Conservation (phyloP, 179 eudicot species). For the Camellia oleifera region DNA sequence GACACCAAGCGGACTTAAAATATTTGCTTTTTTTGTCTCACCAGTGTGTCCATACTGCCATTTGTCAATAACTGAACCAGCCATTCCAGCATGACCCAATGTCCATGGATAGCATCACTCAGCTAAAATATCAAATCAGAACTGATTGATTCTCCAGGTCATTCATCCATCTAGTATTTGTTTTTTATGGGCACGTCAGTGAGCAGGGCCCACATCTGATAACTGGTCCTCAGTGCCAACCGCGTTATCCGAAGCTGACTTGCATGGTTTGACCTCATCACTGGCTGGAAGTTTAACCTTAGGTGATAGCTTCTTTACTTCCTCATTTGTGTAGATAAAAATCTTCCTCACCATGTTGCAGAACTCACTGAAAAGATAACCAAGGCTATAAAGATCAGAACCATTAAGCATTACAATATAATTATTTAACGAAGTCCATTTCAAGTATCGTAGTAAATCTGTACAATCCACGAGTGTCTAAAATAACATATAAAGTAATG, state of each 20-base stretch:
- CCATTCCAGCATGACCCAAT: constrained; percentile 10
- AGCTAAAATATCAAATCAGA: background rate
- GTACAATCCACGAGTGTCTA: background rate
- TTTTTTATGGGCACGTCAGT: constrained; percentile 20
- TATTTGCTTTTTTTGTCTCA: background rate
- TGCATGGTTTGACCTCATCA: constrained; percentile 43
- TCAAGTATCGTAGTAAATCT: constrained; percentile 5
- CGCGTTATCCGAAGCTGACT: constrained; percentile 31
- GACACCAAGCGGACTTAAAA: background rate
- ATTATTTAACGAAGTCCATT: background rate
- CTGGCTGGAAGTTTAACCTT: constrained; percentile 48
- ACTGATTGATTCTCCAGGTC: background rate
- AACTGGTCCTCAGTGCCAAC: constrained; percentile 58
- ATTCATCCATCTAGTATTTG: background rate
- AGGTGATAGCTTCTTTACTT: constrained; percentile 77
- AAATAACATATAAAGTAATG: background rate
- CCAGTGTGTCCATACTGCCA: background rate
- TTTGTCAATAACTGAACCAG: background rate
- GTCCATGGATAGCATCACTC: background rate
- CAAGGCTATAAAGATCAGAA: background rate
- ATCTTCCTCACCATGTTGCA: constrained; percentile 90
- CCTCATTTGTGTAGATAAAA: constrained; percentile 74
- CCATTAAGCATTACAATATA: background rate
- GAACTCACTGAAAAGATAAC: constrained; percentile 66
- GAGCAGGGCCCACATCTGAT: constrained; percentile 45